Evolutionary conservation across 2,329 filamentous ascomycete species (phyloP).

Genomic region (Aspergillus udagawae): DNA sequence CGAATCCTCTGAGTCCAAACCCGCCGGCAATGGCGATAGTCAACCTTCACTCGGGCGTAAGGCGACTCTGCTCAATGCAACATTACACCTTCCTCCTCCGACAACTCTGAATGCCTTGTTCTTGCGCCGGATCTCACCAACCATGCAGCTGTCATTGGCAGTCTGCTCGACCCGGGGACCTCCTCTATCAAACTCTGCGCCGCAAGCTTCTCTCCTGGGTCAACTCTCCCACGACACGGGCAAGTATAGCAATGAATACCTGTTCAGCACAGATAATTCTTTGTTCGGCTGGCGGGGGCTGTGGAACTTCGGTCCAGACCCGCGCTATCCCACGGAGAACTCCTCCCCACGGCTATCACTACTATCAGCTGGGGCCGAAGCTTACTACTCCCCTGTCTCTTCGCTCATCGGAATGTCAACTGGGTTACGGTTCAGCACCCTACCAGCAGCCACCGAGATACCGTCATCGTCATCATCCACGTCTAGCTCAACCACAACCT

Average conservation of each 20-base stretch:
- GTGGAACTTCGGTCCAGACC: slow-evolving; percentile 86
- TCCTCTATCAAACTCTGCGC: slow-evolving; percentile 40
- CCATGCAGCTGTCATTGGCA: slow-evolving; percentile 74
- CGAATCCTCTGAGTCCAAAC: slow-evolving; percentile 6
- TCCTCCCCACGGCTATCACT: slow-evolving; percentile 66
- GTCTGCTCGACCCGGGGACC: slow-evolving; percentile 39
- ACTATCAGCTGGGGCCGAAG: slow-evolving; percentile 85
- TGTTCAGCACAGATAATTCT: slow-evolving; percentile 89
- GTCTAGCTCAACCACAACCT: slow-evolving; percentile 18
- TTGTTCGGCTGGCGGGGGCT: slow-evolving; percentile 81
- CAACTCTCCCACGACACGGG: slow-evolving; percentile 68
- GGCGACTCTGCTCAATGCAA: slow-evolving; percentile 44
- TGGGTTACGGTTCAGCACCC: slow-evolving; percentile 81
- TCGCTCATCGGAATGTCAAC: slow-evolving; percentile 90
- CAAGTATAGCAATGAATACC: slow-evolving; percentile 81
- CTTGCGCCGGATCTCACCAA: slow-evolving; percentile 71
- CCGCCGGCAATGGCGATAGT: slow-evolving; percentile 2
- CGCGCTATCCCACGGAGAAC: slow-evolving; percentile 20
- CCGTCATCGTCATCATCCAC: slow-evolving; percentile 18
- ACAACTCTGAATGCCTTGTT: slow-evolving; percentile 85
- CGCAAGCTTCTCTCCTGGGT: slow-evolving; percentile 43
- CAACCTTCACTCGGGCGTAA: slow-evolving; percentile 21
- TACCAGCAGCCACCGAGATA: slow-evolving; percentile 53
- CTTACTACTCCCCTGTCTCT: slow-evolving; percentile 93
- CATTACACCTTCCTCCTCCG: slow-evolving; percentile 56